Evolutionary conservation across 2,329 filamentous ascomycete species (phyloP).

Genomic region (Curvularia verruculosa): DNA sequence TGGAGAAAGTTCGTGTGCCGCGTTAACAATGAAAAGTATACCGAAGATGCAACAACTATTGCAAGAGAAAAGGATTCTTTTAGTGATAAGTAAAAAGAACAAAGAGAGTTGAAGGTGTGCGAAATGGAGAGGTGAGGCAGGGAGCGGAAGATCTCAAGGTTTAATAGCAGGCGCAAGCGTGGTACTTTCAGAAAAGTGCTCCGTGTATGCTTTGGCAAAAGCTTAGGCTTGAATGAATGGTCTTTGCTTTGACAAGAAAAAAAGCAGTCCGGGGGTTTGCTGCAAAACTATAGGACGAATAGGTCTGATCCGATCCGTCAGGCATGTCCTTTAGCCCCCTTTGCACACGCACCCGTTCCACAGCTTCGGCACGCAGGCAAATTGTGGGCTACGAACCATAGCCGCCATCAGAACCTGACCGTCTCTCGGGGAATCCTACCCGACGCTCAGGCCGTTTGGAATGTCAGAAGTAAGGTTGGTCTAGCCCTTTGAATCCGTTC

Average conservation of each 20-base stretch:
- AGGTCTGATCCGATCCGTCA: constrained; percentile 36
- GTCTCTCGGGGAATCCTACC: constrained; percentile 39
- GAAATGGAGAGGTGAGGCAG: constrained; percentile 8
- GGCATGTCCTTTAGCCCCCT: constrained; percentile 31
- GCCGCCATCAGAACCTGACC: constrained; percentile 31
- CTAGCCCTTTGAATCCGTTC: constrained; percentile 31
- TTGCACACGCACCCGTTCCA: constrained; percentile 40
- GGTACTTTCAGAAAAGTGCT: constrained; percentile 33
- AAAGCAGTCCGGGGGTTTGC: constrained; percentile 25
- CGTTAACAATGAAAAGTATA: neutral
- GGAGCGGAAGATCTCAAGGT: constrained; percentile 23
- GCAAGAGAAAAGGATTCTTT: neutral
- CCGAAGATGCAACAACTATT: neutral
- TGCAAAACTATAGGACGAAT: constrained; percentile 36
- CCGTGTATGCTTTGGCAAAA: constrained; percentile 33
- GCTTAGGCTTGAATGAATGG: constrained; percentile 30
- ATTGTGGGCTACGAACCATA: constrained; percentile 32
- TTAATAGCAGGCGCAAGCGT: constrained; percentile 28
- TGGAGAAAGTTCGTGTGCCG: constrained; percentile 11
- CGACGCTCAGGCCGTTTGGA: constrained; percentile 37
- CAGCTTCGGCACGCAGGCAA: constrained; percentile 29
- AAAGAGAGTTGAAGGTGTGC: neutral
- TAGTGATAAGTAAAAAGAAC: neutral
- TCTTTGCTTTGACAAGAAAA: constrained; percentile 25
- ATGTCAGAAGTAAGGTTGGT: constrained; percentile 30